Conservation (phyloP, 2,329 filamentous ascomycete species). For the Pseudopithomyces maydicus region DNA sequence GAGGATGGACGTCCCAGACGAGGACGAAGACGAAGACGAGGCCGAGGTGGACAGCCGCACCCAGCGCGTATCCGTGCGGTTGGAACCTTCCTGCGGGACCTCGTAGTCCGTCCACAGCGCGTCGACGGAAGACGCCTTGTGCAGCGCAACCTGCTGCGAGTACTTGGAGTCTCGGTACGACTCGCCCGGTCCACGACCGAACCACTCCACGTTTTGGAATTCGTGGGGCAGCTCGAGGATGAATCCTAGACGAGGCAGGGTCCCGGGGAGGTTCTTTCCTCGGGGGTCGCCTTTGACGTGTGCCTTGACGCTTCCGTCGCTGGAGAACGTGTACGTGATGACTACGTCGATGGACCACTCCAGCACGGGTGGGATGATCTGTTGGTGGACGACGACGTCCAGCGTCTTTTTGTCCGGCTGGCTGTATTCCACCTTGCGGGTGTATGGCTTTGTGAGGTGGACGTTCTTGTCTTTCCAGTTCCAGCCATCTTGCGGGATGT, state of each 20-base stretch:
- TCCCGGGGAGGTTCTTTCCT: slow-evolving; percentile 57
- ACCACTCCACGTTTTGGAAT: slow-evolving; percentile 62
- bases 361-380: slow-evolving; percentile 63
- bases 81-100: slow-evolving; percentile 71
- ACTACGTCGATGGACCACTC: slow-evolving; percentile 54
- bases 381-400: slow-evolving; percentile 51
- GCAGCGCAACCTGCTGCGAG: slow-evolving; percentile 58
- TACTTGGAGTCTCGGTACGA: slow-evolving; percentile 70
- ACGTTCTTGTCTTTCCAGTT: slow-evolving; percentile 58
- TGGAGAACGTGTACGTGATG: slow-evolving; percentile 59
- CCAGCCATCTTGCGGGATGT: slow-evolving; percentile 57
- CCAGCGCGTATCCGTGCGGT: slow-evolving; percentile 66
- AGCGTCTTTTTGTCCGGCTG: slow-evolving; percentile 14
- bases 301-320: slow-evolving; percentile 53
- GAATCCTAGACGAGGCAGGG: slow-evolving; percentile 67
- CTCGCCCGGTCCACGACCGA: slow-evolving; percentile 68
- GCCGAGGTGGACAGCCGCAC: slow-evolving; percentile 41
- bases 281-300: slow-evolving; percentile 52
- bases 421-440: slow-evolving; percentile 44
- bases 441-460: slow-evolving; percentile 32
- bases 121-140: slow-evolving; percentile 52
- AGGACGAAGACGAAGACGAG: slow-evolving; percentile 10
- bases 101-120: slow-evolving; percentile 66
- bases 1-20: slow-evolving; percentile 15
- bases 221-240: slow-evolving; percentile 57